A percentile compares a stretch with the other conserved stretches of the same genome.
These are phyloP conservation scores for Pulicaria dysenterica DNA, from an alignment of 129 eudicot species.

Conservation along the genomic window DNA sequence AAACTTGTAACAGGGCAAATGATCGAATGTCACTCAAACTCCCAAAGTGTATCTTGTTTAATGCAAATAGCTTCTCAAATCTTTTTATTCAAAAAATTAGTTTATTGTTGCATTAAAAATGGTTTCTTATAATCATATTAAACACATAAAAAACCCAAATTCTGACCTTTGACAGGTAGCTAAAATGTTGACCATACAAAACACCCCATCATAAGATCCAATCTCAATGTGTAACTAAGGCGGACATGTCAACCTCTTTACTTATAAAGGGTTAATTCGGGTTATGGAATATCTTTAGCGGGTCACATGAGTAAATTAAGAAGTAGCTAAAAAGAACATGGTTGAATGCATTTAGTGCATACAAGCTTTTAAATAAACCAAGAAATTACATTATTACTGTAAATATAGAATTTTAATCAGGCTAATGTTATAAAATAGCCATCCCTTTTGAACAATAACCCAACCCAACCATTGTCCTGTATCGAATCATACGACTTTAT, in stretches of 20 bases:
- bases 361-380: too few relatives aligned
- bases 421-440: neutral
- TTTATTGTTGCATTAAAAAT: too few relatives aligned
- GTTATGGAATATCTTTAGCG: neutral
- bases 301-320: neutral
- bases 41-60: too few relatives aligned
- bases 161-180: conserved; percentile 98
- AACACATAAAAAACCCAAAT: conserved; percentile 73
- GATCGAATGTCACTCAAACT: too few relatives aligned
- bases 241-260: neutral
- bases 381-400: too few relatives aligned
- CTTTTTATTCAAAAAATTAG: too few relatives aligned
- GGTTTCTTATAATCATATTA: too few relatives aligned
- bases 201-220: conserved; percentile 11
- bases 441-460: neutral
- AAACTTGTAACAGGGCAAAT: too few relatives aligned
- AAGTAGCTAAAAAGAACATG: neutral
- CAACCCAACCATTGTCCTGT: neutral
- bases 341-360: neutral
- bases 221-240: neutral
- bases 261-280: neutral
- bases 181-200: conserved; percentile 34
- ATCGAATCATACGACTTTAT: neutral
- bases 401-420: too few relatives aligned
- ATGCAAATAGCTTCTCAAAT: too few relatives aligned